Percentiles rank a stretch among this genome's conserved stretches.
These are phyloP conservation scores for Fusarium paranaense DNA, from an alignment of 2,329 filamentous ascomycete genomes.

Conservation along the genomic window DNA sequence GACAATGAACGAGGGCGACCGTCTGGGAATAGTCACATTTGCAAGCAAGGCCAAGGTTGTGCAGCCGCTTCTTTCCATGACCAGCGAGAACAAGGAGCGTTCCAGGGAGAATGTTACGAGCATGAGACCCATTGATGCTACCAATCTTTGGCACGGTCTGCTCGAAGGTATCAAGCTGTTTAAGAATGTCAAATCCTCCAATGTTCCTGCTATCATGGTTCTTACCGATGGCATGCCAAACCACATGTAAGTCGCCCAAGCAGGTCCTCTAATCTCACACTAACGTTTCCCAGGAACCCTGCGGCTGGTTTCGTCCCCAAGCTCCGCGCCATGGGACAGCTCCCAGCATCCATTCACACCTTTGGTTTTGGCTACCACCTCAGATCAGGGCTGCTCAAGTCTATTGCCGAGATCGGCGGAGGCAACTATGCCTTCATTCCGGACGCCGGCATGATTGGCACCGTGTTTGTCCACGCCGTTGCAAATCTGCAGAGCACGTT, in stretches of 20 bases:
- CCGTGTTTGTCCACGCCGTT: constrained; percentile 71
- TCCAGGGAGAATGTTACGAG: constrained; percentile 56
- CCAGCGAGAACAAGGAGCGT: constrained; percentile 55
- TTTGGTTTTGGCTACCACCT: constrained; percentile 53
- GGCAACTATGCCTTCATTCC: constrained; percentile 73
- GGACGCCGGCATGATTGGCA: constrained; percentile 72
- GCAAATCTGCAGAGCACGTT: constrained; percentile 71
- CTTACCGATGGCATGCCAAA: constrained; percentile 69
- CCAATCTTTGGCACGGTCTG: constrained; percentile 71
- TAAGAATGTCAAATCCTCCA: constrained; percentile 42
- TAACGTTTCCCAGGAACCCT: constrained; percentile 53
- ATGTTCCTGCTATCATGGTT: constrained; percentile 64
- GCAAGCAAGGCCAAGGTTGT: constrained; percentile 55
- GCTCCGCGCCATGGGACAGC: constrained; percentile 54
- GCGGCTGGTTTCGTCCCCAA: constrained; percentile 66
- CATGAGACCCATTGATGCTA: constrained; percentile 54
- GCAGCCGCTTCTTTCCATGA: constrained; percentile 62
- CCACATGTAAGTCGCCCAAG: constrained; percentile 53
- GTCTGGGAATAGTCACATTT: constrained; percentile 70
- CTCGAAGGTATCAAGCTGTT: constrained; percentile 63
- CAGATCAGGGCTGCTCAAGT: constrained; percentile 64
- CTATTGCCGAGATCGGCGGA: constrained; percentile 67
- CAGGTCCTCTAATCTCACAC: rapidly evolving
- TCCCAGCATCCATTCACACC: constrained; percentile 57
- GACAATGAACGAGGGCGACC: constrained; percentile 64